Percentiles rank a stretch among this genome's conserved stretches.
Conservation (phyloP, 495 filamentous ascomycete genomes). For the Aspergillus sclerotiicarbonarius region DNA sequence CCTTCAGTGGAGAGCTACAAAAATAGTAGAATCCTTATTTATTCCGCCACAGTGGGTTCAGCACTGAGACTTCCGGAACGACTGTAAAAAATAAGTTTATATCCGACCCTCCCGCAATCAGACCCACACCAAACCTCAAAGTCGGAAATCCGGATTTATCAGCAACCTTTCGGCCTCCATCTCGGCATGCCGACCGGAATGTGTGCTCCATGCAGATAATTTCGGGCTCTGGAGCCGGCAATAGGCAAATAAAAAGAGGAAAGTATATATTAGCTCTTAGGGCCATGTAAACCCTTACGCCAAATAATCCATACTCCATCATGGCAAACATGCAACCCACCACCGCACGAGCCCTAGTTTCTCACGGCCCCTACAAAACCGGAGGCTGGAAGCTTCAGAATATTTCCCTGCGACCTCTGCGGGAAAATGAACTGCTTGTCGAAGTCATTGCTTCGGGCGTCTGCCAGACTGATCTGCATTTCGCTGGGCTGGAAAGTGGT, state of each 20-base stretch:
- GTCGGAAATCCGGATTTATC: constrained; percentile 5
- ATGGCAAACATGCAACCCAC: not conserved
- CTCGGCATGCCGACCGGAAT: not conserved
- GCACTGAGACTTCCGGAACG: no score
- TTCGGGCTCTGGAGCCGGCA: not conserved
- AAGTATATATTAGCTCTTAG: not conserved
- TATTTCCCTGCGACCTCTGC: constrained; percentile 25
- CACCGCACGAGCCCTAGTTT: constrained; percentile 14
- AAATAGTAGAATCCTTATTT: no score
- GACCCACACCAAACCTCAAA: no score
- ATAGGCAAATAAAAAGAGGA: not conserved
- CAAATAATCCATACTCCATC: not conserved
- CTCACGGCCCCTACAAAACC: constrained; percentile 15
- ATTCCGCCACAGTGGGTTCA: no score
- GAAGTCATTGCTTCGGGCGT: constrained; percentile 39
- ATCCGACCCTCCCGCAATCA: no score
- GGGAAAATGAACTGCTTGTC: constrained; percentile 32
- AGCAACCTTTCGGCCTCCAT: not conserved
- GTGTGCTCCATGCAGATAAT: not conserved
- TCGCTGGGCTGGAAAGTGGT: constrained; percentile 11
- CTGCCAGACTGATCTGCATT: constrained; percentile 39
- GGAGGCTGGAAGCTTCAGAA: constrained; percentile 22
- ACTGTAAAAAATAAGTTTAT: no score
- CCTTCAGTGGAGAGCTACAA: no score
- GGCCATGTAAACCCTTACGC: not conserved